Conservation (phyloP, 306 rosid genomes). For the Vicia villosa region DNA sequence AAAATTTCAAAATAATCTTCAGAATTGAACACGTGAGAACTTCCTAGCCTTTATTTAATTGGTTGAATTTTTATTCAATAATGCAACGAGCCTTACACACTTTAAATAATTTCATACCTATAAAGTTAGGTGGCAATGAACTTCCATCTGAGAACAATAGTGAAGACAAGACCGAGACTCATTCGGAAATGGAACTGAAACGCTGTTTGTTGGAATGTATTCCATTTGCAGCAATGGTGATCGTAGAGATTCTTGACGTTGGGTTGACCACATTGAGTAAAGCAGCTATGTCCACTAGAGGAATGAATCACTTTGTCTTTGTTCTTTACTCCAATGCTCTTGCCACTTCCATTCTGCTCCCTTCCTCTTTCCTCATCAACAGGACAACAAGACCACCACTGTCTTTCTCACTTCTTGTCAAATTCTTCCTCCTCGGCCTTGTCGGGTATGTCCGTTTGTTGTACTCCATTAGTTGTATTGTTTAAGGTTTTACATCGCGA, state of each 20-base stretch:
- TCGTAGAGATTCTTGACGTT: conserved; percentile 46
- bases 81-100: neutral
- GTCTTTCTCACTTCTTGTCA: conserved; percentile 43
- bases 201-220: neutral
- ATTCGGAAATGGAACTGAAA: conserved; percentile 15
- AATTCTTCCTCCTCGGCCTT: conserved; percentile 51
- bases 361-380: conserved; percentile 45
- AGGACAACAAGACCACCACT: conserved; percentile 40
- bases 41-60: neutral
- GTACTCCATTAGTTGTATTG: neutral
- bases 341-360: conserved; percentile 47
- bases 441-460: conserved; percentile 52
- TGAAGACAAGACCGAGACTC: neutral
- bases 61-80: neutral
- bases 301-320: conserved; percentile 52
- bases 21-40: too few relatives aligned
- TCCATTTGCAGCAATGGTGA: conserved; percentile 47
- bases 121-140: neutral
- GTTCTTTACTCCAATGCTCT: conserved; percentile 58
- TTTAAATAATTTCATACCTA: neutral
- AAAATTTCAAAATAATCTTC: too few relatives aligned
- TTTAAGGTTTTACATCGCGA: neutral
- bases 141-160: too few relatives aligned
- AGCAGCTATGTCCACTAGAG: conserved; percentile 49
- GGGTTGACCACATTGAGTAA: conserved; percentile 47